Conservation (phyloP, 2,329 filamentous ascomycete genomes). For the Leptographium radiaticola region DNA sequence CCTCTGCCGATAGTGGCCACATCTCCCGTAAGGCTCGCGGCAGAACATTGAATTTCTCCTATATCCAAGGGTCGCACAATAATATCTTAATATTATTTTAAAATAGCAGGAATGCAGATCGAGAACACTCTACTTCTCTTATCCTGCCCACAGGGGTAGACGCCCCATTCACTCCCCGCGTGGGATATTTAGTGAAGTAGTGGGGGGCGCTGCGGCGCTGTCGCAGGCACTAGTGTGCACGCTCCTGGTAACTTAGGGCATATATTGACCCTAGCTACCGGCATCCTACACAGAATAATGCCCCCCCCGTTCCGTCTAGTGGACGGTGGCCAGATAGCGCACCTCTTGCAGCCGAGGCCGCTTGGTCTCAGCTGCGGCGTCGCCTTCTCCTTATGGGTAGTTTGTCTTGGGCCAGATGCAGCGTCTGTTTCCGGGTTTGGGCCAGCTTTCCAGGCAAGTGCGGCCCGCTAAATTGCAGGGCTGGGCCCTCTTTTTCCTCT, state of each 20-base stretch:
- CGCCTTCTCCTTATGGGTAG: too few relatives aligned
- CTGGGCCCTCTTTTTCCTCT: background rate
- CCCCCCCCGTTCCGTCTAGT: too few relatives aligned
- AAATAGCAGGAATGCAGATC: background rate
- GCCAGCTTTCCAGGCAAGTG: background rate
- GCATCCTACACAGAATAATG: too few relatives aligned
- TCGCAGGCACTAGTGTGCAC: background rate
- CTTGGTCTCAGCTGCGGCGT: too few relatives aligned
- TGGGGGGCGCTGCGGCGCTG: background rate
- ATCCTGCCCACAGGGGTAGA: background rate
- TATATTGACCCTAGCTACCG: background rate
- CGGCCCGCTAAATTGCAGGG: constrained; percentile 1
- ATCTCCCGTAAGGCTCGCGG: too few relatives aligned
- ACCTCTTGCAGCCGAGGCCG: too few relatives aligned
- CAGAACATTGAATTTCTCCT: background rate
- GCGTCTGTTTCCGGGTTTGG: too few relatives aligned
- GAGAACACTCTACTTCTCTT: background rate
- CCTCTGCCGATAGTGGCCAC: too few relatives aligned
- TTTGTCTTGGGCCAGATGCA: too few relatives aligned
- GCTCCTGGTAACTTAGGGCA: background rate
- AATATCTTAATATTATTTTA: background rate
- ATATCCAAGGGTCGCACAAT: background rate
- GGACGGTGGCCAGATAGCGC: too few relatives aligned
- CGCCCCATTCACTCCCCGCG: background rate
- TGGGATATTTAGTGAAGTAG: background rate